Conservation (phyloP, 257 asterid species). For the Solanum clarkiae region DNA sequence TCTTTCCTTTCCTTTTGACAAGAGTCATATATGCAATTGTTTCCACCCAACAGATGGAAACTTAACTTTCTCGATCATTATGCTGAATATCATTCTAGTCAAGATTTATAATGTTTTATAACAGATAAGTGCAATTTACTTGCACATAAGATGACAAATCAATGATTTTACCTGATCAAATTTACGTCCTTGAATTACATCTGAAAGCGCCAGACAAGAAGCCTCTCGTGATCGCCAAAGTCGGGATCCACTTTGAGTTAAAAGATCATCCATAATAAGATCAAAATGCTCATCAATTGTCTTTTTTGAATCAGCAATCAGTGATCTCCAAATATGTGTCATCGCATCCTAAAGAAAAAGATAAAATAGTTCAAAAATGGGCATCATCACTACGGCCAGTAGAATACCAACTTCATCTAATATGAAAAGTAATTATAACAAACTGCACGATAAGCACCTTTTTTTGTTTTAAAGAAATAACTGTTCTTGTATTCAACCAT, state of each 20-base stretch:
- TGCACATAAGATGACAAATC: not conserved
- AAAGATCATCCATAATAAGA: slow-evolving; percentile 71
- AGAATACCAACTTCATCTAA: not conserved
- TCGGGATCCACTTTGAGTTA: slow-evolving; percentile 88
- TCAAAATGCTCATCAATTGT: slow-evolving; percentile 86
- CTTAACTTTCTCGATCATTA: not conserved
- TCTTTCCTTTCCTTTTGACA: not conserved
- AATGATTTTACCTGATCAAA: slow-evolving; percentile 57
- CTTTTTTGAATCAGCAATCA: slow-evolving; percentile 74
- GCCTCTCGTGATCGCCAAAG: slow-evolving; percentile 99
- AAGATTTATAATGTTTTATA: not conserved
- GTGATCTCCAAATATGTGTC: slow-evolving; percentile 93
- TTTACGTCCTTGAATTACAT: slow-evolving; percentile 90
- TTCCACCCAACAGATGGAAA: not conserved
- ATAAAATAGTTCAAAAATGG: not conserved
- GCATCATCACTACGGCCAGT: not conserved
- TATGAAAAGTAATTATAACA: not conserved
- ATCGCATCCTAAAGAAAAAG: slow-evolving; percentile 73
- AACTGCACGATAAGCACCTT: not conserved
- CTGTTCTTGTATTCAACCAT: not conserved
- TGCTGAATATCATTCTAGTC: not conserved
- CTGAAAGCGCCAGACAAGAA: slow-evolving; percentile 96
- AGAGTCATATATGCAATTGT: not conserved
- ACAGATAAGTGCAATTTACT: not conserved
- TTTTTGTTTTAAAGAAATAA: not conserved